Percentiles rank a stretch among this genome's conserved stretches.
Conservation (phyloP, 148 eudicot genomes). For the Pharnaceum exiguum region DNA sequence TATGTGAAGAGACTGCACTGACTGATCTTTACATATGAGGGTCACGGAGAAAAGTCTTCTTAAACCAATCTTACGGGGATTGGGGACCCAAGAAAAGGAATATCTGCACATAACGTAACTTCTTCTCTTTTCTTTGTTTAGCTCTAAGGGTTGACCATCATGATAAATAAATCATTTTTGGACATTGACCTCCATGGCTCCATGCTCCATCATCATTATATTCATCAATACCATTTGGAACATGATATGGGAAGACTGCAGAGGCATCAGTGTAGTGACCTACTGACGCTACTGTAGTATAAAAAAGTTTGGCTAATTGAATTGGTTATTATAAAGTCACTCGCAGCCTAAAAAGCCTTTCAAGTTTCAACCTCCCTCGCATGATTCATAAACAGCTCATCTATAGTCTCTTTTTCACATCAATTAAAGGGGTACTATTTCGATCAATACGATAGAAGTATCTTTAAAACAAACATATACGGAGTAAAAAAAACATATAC, state of each 20-base stretch:
- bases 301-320: neutral
- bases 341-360: conserved; percentile 10
- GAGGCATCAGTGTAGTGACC: no score
- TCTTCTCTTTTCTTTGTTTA: no score
- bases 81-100: neutral
- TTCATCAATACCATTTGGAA: no score
- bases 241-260: no score
- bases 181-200: conserved; percentile 10
- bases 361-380: neutral
- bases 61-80: conserved; percentile 2
- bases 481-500: no score
- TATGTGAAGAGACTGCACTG: no score
- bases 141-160: neutral
- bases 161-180: conserved; percentile 5
- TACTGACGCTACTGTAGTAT: no score
- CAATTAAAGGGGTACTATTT: conserved; percentile 8
- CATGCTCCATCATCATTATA: no score
- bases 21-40: neutral
- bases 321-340: neutral
- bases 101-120: no score
- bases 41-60: neutral
- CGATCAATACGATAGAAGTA: neutral
- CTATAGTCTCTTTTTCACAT: neutral
- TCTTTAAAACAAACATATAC: no score
- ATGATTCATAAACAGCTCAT: conserved; percentile 16